Conservation (phyloP, 2,329 filamentous ascomycete species). For the Alternaria longipes region DNA sequence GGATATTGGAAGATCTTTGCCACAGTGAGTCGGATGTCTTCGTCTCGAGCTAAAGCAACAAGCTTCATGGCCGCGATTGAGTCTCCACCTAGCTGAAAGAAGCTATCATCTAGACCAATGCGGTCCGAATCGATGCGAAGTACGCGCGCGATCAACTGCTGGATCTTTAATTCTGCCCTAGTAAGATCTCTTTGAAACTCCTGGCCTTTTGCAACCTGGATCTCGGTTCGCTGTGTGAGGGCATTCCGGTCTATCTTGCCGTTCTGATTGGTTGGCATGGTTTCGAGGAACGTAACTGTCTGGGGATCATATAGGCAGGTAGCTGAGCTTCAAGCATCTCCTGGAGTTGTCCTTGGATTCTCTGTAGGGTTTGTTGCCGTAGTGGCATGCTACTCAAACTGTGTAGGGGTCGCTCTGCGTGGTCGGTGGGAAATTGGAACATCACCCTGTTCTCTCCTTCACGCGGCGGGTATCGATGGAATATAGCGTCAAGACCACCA, state of each 20-base stretch:
- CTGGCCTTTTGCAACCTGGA: too few species aligned
- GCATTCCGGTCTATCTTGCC: conserved; percentile 24
- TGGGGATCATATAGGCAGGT: conserved; percentile 32
- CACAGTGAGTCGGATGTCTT: background rate
- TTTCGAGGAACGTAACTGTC: conserved; percentile 43
- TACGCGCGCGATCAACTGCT: too few species aligned
- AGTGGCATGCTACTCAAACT: background rate
- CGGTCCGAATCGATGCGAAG: too few species aligned
- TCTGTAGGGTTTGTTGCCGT: background rate
- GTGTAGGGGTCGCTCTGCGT: background rate
- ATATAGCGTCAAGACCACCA: conserved; percentile 6
- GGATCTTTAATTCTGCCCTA: too few species aligned
- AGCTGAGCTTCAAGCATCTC: conserved; percentile 7
- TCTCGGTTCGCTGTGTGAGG: background rate
- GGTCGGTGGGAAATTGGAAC: conserved; percentile 4
- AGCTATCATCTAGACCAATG: conserved; percentile 37
- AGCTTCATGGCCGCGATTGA: conserved; percentile 54
- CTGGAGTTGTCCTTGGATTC: conserved; percentile 6
- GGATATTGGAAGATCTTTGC: conserved; percentile 5
- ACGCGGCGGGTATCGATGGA: background rate
- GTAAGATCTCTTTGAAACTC: too few species aligned
- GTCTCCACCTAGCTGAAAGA: conserved; percentile 56
- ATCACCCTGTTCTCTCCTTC: background rate
- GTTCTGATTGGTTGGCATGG: conserved; percentile 25
- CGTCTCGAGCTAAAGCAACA: background rate